phyloP scores from a whole-genome alignment of 1,284 basidiomycete species.

The Peniophora sp. region DNA sequence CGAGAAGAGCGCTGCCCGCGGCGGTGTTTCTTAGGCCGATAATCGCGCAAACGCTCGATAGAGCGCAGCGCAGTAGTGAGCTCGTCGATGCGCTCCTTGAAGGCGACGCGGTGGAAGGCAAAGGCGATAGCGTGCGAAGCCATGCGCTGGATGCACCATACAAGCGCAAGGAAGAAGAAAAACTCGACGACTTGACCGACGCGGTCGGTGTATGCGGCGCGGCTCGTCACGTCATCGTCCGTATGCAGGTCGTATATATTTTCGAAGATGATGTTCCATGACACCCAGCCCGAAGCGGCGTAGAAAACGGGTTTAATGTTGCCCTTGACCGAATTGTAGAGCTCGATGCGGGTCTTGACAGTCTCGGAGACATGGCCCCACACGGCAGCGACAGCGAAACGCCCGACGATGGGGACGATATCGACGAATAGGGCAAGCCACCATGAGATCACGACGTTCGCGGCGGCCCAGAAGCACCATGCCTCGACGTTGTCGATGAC shows the following conservation, averaged over 20 bases:
- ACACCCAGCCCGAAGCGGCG: slow-evolving; percentile 55
- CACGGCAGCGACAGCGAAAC: slow-evolving; percentile 41
- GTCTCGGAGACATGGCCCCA: slow-evolving; percentile 72
- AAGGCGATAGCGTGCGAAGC: slow-evolving; percentile 63
- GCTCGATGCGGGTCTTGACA: slow-evolving; percentile 57
- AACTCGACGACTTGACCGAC: slow-evolving; percentile 55
- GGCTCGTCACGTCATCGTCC: slow-evolving; percentile 32
- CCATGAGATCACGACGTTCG: slow-evolving; percentile 71
- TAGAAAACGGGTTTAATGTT: slow-evolving; percentile 64
- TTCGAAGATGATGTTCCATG: slow-evolving; percentile 64
- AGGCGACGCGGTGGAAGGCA: slow-evolving; percentile 70
- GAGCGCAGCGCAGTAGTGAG: slow-evolving; percentile 48
- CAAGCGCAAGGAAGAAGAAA: slow-evolving; percentile 59
- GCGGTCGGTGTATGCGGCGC: slow-evolving; percentile 46
- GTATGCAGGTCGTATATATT: slow-evolving; percentile 50
- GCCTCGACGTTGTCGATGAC: slow-evolving; percentile 62
- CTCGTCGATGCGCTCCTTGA: slow-evolving; percentile 60
- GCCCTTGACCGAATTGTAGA: slow-evolving; percentile 61
- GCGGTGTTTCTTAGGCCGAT: slow-evolving; percentile 47
- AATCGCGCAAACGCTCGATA: slow-evolving; percentile 64
- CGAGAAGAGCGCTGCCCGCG: slow-evolving; percentile 27
- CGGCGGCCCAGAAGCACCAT: slow-evolving; percentile 74
- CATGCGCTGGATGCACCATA: slow-evolving; percentile 55
- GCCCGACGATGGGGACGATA: slow-evolving; percentile 47
- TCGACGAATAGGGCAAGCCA: slow-evolving; percentile 64